phyloP scores from a whole-genome alignment of 805 yeast genomes.

The Grigorovia humatica region DNA sequence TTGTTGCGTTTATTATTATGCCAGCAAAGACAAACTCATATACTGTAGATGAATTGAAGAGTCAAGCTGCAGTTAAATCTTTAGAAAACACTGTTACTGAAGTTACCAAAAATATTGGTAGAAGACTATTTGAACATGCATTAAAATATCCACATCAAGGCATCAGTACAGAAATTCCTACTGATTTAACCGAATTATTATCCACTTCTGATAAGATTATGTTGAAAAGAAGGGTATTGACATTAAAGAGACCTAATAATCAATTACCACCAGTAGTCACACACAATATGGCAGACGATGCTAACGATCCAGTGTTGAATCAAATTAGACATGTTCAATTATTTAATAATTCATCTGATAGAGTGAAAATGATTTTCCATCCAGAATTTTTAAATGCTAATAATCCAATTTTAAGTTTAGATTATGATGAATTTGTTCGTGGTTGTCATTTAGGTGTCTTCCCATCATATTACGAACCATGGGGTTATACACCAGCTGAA shows the following conservation, averaged over 20 bases:
- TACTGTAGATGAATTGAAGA: constrained; percentile 90
- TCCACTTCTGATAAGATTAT: constrained; percentile 84
- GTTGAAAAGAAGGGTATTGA: constrained; percentile 85
- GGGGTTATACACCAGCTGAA: constrained; percentile 99
- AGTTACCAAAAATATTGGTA: constrained; percentile 77
- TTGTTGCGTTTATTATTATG: constrained; percentile 96
- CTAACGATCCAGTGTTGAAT: constrained; percentile 79
- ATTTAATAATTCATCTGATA: constrained; percentile 79
- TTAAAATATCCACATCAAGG: constrained; percentile 46
- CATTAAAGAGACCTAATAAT: constrained; percentile 62
- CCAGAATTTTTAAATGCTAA: constrained; percentile 93
- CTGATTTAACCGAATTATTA: constrained; percentile 66
- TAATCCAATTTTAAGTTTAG: constrained; percentile 86
- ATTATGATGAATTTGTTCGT: constrained; percentile 94
- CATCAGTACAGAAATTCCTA: constrained; percentile 57
- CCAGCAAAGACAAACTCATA: constrained; percentile 94
- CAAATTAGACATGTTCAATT: constrained; percentile 87
- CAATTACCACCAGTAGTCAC: constrained; percentile 92
- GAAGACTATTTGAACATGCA: constrained; percentile 81
- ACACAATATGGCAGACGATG: constrained; percentile 91
- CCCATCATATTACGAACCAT: constrained; percentile 97
- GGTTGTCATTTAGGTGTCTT: constrained; percentile 97
- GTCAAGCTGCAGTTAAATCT: constrained; percentile 92
- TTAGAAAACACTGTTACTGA: constrained; percentile 81
- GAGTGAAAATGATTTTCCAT: constrained; percentile 93